phyloP scores from a whole-genome alignment of 192 early-diverging fungal genomes.

The Dissophora globulifera region DNA sequence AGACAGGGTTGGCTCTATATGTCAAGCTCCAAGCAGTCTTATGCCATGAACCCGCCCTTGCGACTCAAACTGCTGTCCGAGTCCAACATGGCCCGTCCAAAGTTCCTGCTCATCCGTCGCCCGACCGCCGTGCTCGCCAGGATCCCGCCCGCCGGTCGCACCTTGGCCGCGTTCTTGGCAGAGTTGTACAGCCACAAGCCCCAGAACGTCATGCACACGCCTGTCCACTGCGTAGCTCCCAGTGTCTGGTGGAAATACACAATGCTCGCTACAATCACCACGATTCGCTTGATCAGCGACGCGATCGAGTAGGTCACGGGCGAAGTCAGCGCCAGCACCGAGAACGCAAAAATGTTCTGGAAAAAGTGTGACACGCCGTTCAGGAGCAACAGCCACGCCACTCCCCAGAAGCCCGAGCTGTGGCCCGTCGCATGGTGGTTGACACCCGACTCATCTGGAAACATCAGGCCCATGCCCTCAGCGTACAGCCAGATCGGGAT shows the following conservation, averaged over 20 bases:
- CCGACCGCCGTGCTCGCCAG: constrained; percentile 33
- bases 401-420: constrained; percentile 37
- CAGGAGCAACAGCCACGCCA: constrained; percentile 70
- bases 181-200: constrained; percentile 88
- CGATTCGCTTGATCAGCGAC: constrained; percentile 88
- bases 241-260: constrained; percentile 86
- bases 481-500: constrained; percentile 82
- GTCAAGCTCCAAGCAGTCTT: too few relatives aligned
- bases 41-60: constrained; percentile 43
- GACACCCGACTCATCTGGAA: constrained; percentile 26
- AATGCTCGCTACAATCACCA: constrained; percentile 87
- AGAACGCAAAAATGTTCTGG: constrained; percentile 86
- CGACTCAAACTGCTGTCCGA: background rate
- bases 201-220: constrained; percentile 82
- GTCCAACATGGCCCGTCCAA: constrained; percentile 28
- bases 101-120: constrained; percentile 32
- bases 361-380: constrained; percentile 87
- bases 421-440: constrained; percentile 23
- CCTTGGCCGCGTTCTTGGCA: constrained; percentile 70
- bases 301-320: constrained; percentile 91
- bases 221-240: constrained; percentile 70
- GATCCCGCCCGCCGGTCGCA: constrained; percentile 21
- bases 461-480: constrained; percentile 66
- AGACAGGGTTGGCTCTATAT: too few relatives aligned
- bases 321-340: constrained; percentile 75